phyloP scores from a whole-genome alignment of 2,329 filamentous ascomycete species.

The Sclerotinia minor region DNA sequence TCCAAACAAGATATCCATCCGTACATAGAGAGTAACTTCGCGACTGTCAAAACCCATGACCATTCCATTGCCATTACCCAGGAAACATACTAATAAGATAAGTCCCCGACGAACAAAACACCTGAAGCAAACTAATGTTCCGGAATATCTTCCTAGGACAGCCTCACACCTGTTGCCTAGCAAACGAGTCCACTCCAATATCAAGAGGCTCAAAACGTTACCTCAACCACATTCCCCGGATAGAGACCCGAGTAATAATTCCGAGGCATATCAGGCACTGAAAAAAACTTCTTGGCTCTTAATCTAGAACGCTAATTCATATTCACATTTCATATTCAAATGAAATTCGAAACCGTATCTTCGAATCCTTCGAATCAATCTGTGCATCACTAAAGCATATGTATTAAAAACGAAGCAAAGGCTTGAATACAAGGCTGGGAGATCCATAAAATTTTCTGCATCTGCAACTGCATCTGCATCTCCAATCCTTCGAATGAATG shows the following conservation, averaged over 20 bases:
- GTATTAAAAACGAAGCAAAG: not conserved
- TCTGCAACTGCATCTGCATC: not conserved
- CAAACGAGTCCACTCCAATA: not conserved
- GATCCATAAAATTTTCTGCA: not conserved
- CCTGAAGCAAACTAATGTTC: not conserved
- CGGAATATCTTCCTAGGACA: not conserved
- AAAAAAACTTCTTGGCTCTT: not conserved
- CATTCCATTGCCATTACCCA: not conserved
- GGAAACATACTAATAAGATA: not conserved
- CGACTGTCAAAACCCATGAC: constrained; percentile 9
- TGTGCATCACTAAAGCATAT: not conserved
- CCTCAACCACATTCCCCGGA: not conserved
- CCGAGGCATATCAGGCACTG: not conserved
- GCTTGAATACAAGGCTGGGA: constrained; percentile 11
- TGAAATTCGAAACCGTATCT: not conserved
- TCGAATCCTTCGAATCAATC: constrained; percentile 7
- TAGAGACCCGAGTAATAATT: not conserved
- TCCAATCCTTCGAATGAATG: constrained; percentile 4
- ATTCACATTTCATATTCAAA: not conserved
- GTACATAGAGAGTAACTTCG: not conserved
- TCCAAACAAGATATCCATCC: not conserved
- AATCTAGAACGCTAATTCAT: not conserved
- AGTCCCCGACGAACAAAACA: not conserved
- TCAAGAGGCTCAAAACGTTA: not conserved
- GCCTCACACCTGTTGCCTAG: constrained; percentile 6